Evolutionary conservation across 352 stramenopile species (phyloP).

Genomic region (Phytophthora boehmeriae): DNA sequence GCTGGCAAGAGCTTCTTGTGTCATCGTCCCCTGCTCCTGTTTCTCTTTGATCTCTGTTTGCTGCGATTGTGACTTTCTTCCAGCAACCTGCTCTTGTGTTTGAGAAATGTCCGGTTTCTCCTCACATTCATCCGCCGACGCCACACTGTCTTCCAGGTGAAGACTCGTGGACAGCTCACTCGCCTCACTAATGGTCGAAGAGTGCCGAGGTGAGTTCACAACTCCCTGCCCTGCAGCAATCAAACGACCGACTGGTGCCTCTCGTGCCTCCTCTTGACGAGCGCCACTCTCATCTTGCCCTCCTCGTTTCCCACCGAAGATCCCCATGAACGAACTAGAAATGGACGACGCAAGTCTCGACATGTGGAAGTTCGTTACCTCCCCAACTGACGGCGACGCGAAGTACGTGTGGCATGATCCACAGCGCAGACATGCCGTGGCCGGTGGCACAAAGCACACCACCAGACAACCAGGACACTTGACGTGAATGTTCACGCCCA

Average conservation of each 20-base stretch:
- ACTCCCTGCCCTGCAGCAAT: constrained; percentile 67
- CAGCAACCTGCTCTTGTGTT: background rate
- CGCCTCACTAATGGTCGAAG: constrained; percentile 36
- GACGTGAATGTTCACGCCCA: constrained; percentile 86
- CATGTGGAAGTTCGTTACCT: constrained; percentile 88
- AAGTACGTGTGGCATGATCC: constrained; percentile 85
- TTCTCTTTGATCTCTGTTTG: constrained; percentile 1
- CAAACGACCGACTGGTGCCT: constrained; percentile 60
- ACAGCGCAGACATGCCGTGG: constrained; percentile 79
- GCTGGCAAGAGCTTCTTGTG: background rate
- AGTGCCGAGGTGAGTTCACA: constrained; percentile 33
- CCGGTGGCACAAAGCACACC: constrained; percentile 76
- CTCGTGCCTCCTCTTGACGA: constrained; percentile 38
- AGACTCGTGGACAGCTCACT: constrained; percentile 36
- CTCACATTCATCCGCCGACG: constrained; percentile 33
- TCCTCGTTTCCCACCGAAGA: constrained; percentile 55
- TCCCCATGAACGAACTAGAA: constrained; percentile 74
- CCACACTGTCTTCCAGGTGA: constrained; percentile 30
- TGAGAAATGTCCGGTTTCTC: constrained; percentile 30
- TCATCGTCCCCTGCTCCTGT: constrained; percentile 4
- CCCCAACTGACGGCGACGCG: constrained; percentile 74
- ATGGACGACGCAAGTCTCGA: constrained; percentile 76
- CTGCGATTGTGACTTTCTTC: constrained; percentile 8
- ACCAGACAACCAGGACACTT: constrained; percentile 80
- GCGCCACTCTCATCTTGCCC: constrained; percentile 29